Conservation (phyloP, 768 basidiomycete species). For the Boletales sp. region DNA sequence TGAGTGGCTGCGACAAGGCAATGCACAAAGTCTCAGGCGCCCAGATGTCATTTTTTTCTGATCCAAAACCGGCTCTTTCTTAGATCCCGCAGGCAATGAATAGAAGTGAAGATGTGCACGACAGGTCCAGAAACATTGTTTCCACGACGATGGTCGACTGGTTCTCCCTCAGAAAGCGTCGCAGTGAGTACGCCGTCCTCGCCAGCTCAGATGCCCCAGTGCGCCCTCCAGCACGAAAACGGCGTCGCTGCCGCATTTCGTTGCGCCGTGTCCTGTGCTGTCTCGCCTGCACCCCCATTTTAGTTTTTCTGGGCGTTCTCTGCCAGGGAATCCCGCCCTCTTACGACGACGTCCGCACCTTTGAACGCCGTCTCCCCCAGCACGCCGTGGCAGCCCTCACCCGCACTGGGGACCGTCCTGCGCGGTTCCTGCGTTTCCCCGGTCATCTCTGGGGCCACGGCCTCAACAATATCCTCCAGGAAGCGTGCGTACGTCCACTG, state of each 20-base stretch:
- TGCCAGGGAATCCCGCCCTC: conserved; percentile 38
- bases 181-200: conserved; percentile 11
- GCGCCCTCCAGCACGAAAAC: conserved; percentile 1
- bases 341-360: conserved; percentile 34
- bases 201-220: conserved; percentile 3
- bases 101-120: no score
- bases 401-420: conserved; percentile 1
- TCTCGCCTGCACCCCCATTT: conserved; percentile 16
- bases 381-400: conserved; percentile 27
- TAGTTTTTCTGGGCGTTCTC: conserved; percentile 30
- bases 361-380: conserved; percentile 37
- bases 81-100: no score
- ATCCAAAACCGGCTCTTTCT: no score
- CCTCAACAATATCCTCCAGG: conserved; percentile 59
- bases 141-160: background rate
- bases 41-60: no score
- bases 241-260: conserved; percentile 17
- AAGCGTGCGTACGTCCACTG: conserved; percentile 41
- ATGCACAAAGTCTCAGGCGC: no score
- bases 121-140: no score
- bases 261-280: conserved; percentile 27
- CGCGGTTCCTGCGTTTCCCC: conserved; percentile 46
- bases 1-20: no score
- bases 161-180: conserved; percentile 5
- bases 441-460: conserved; percentile 59